Evolutionary conservation across 2,329 filamentous ascomycete species (phyloP).

Genomic region (Coniochaeta sp.): DNA sequence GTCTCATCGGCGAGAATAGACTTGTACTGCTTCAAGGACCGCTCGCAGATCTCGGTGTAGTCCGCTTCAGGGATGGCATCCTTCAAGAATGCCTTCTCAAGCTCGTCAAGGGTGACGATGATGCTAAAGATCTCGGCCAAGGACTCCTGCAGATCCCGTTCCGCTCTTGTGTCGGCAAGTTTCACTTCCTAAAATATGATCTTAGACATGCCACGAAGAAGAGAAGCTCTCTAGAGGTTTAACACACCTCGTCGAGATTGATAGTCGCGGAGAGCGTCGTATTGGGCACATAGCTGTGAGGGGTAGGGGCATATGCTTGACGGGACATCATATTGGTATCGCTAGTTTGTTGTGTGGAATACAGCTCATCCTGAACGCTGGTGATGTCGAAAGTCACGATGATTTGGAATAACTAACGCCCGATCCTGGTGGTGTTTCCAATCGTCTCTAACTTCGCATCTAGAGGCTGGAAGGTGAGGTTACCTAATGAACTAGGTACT

Average conservation of each 20-base stretch:
- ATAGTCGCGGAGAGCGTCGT: slow-evolving; percentile 78
- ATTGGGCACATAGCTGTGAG: slow-evolving; percentile 86
- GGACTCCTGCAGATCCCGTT: slow-evolving; percentile 91
- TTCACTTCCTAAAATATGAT: slow-evolving; percentile 73
- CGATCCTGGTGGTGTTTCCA: too few species aligned
- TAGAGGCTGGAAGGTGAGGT: too few species aligned
- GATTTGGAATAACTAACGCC: neutral
- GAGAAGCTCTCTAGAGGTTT: slow-evolving; percentile 12
- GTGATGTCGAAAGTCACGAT: neutral
- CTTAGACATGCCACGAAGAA: neutral
- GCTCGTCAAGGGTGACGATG: slow-evolving; percentile 86
- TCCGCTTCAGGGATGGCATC: slow-evolving; percentile 87
- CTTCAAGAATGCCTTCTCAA: slow-evolving; percentile 94
- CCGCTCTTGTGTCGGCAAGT: slow-evolving; percentile 74
- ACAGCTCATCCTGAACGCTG: neutral
- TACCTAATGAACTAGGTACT: too few species aligned
- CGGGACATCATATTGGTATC: slow-evolving; percentile 41
- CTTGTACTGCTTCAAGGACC: slow-evolving; percentile 93
- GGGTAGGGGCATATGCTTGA: slow-evolving; percentile 80
- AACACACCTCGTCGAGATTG: slow-evolving; percentile 77
- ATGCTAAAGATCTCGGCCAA: slow-evolving; percentile 97
- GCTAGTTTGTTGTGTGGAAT: neutral
- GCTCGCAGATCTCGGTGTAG: slow-evolving; percentile 93
- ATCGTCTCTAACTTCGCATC: too few species aligned
- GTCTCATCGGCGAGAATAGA: slow-evolving; percentile 85